Evolutionary conservation across 2,329 filamentous ascomycete genomes (phyloP), one percentile per base, ranked within the genome.

Genomic region (Polychaeton citri): DNA sequence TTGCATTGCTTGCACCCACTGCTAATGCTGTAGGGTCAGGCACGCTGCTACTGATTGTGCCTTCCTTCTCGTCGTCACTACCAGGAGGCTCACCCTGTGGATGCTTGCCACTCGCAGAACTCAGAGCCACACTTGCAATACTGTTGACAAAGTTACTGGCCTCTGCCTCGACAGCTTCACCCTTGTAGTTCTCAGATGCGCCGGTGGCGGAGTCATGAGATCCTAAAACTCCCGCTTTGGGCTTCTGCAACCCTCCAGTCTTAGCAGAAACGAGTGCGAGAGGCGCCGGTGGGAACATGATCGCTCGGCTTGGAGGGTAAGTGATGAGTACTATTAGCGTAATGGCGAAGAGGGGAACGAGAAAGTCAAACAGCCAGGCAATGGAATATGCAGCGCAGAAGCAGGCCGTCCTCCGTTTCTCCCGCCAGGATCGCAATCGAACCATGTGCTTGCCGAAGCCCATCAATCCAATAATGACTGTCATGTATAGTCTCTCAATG

Each of bases 91-190:
- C 74, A 3, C 65, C 69, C 52, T 81, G 73, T 1, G 81, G 80
- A 43, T 86, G 75, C 52, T 86, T 85, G 1, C 83, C 83, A 0
- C 77, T 76, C 2, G 81, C 82, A 45, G 79, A 82, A 33, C 78
- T 79, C 13, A 88, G 60, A 1, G 81, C 78, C 4, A 90, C 73
- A 19, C 74, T 70, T 6, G 78, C 74, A 35, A 90, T 76, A 21
- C 77, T 73, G 36, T 78, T 79, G 39, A 90, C 77, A 42, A 92
- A 79, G 52, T 85, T 87, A 47, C 72, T 79, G 1, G 85, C 85
- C 54, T 92, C 84, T 41, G 81, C 74, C 54, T 92, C 84, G 1
- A 85, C 80, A 0, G 82, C 81, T 54, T 90, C 83, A 18, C 85
- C 84, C 52, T 84, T 79, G 59, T 84, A 74, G 45, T 84, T 83